Percentiles rank a stretch among this genome's conserved stretches.
These are phyloP conservation scores for Sclerotinia subarctica DNA, from an alignment of 2,329 filamentous ascomycete genomes.

Conservation along the genomic window DNA sequence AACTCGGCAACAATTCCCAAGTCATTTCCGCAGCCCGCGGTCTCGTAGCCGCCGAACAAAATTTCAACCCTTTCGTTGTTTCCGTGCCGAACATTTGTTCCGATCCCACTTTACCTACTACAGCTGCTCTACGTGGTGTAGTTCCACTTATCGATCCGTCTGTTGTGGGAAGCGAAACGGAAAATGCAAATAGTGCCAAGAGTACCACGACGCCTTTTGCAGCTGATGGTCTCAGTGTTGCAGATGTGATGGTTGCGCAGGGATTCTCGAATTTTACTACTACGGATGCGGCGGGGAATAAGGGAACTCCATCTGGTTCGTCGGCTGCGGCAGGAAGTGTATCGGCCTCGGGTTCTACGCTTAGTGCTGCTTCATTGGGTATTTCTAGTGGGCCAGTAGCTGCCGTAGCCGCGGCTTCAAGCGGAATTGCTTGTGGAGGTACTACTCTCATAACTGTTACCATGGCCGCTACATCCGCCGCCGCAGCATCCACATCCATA, in stretches of 20 bases:
- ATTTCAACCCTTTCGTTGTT: constrained; percentile 66
- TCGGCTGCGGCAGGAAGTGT: constrained; percentile 20
- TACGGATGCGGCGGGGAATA: constrained; percentile 39
- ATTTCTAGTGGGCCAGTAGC: constrained; percentile 22
- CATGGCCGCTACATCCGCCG: constrained; percentile 1
- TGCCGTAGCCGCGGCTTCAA: constrained; percentile 22
- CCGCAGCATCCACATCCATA: background rate
- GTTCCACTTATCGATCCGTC: constrained; percentile 65
- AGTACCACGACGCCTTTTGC: constrained; percentile 54
- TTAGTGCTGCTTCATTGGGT: background rate
- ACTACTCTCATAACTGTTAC: constrained; percentile 28
- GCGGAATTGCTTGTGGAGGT: constrained; percentile 19
- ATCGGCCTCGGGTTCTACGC: background rate
- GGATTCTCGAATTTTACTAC: constrained; percentile 61
- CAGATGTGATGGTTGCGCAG: constrained; percentile 58
- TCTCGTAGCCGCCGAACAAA: constrained; percentile 66
- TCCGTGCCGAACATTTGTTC: constrained; percentile 60
- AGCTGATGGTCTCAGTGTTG: constrained; percentile 61
- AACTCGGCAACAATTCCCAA: constrained; percentile 57
- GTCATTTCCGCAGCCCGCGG: constrained; percentile 60
- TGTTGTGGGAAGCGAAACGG: constrained; percentile 53
- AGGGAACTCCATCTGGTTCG: constrained; percentile 37
- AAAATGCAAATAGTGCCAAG: constrained; percentile 57
- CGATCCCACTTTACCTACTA: constrained; percentile 60
- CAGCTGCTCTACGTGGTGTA: constrained; percentile 60